Percentiles rank a stretch among this genome's conserved stretches.
These are phyloP conservation scores for Leptographium radiaticola DNA, from an alignment of 2,329 filamentous ascomycete genomes.

Conservation along the genomic window DNA sequence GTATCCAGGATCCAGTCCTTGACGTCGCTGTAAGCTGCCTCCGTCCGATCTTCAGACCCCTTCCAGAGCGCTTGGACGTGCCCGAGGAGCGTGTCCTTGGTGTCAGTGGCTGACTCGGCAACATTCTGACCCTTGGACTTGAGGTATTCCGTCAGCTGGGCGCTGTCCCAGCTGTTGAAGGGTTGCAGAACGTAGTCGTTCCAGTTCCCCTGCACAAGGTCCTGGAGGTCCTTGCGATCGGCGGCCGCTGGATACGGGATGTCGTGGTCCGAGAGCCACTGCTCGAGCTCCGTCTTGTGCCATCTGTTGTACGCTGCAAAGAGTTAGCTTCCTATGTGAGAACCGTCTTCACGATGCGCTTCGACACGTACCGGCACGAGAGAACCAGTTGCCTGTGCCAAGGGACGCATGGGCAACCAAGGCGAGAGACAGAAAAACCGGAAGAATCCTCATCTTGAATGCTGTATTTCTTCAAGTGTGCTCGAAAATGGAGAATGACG, in stretches of 20 bases:
- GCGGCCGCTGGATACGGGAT: constrained; percentile 81
- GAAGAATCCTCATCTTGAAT: constrained; percentile 54
- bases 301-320: constrained; percentile 86
- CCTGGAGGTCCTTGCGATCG: constrained; percentile 89
- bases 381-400: constrained; percentile 75
- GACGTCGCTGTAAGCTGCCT: constrained; percentile 56
- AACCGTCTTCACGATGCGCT: no score
- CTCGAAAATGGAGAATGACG: no score
- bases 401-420: constrained; percentile 53
- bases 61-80: constrained; percentile 65
- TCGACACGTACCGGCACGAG: constrained; percentile 58
- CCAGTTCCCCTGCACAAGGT: constrained; percentile 84
- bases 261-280: constrained; percentile 88
- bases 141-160: constrained; percentile 55
- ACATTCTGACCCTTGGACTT: constrained; percentile 57
- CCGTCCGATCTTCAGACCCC: constrained; percentile 64
- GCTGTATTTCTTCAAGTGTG: no score
- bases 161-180: constrained; percentile 61
- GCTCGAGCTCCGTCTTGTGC: constrained; percentile 94
- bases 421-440: constrained; percentile 55
- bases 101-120: constrained; percentile 51
- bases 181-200: constrained; percentile 60
- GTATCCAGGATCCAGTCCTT: constrained; percentile 93
- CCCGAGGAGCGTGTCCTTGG: constrained; percentile 53
- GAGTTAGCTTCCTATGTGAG: no score